These are phyloP conservation scores for Penicillium sp. DNA, from an alignment of 2,329 filamentous ascomycete species.

Conservation along the genomic window DNA sequence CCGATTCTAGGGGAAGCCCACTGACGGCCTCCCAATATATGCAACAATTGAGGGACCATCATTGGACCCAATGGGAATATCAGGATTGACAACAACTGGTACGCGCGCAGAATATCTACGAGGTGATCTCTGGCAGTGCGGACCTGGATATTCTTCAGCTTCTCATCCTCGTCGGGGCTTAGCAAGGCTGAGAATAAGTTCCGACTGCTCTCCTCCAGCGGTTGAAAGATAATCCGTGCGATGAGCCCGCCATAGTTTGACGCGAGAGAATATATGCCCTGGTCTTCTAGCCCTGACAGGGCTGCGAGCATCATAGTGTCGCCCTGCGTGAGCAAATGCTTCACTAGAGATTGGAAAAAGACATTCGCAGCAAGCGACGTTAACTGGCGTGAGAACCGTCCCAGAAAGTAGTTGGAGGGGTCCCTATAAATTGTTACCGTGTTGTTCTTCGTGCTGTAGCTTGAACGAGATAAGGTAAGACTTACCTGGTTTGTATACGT, in stretches of 20 bases:
- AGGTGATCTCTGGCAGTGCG: constrained; percentile 33
- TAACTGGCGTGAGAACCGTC: constrained; percentile 67
- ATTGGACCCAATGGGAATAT: constrained; percentile 70
- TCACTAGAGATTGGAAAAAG: constrained; percentile 82
- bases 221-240: constrained; percentile 87
- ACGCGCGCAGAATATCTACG: constrained; percentile 62
- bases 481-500: constrained; percentile 44
- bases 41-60: constrained; percentile 69
- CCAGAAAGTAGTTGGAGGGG: constrained; percentile 49
- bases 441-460: neutral
- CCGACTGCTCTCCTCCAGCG: constrained; percentile 88
- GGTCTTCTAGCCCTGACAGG: constrained; percentile 72
- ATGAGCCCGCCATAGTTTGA: constrained; percentile 91
- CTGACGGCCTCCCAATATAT: constrained; percentile 69
- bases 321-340: constrained; percentile 90
- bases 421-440: constrained; percentile 23
- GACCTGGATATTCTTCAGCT: constrained; percentile 18
- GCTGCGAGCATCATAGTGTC: constrained; percentile 83
- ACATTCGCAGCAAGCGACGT: constrained; percentile 74
- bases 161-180: constrained; percentile 34
- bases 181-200: constrained; percentile 85
- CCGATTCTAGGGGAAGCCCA: constrained; percentile 76
- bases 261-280: constrained; percentile 88
- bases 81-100: constrained; percentile 69
- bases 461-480: neutral